Base-by-base conservation (phyloP, 768 basidiomycete species). In the Calocera viscosa region DNA sequence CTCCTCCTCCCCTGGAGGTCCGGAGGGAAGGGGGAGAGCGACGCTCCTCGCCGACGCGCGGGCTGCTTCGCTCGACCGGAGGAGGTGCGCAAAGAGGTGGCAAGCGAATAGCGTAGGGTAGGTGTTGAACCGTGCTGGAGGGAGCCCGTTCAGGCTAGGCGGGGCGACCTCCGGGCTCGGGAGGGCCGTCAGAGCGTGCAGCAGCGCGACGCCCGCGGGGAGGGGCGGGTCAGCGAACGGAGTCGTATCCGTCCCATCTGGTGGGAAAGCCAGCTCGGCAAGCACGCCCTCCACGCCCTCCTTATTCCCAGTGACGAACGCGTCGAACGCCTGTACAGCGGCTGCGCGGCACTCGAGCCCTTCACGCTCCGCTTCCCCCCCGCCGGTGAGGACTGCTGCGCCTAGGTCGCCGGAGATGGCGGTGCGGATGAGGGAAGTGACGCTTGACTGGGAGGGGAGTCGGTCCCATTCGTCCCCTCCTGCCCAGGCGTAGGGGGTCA, bases 401-500 rank as follows among this genome's bases (percentile, higher is more conserved):
- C 88, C 85, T 74, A 91, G 89, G 77, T 96, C 94, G 1, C 94
- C 95, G 67, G 95, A 87, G 40, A 97, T 78, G 12, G 86, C 85
- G 17, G 92, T 81, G 68, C 90, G 87, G 0, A 95, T 84, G 12
- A 96, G 81, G 0, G 84, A 89, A 68, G 94, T 89, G 3, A 95
- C 81, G 0, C 90, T 90, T 2, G 90, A 87, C 17, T 88, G 83
- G 2, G 85, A 80, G 68, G 93, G 89, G 26, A 95, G 75, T 24
- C 93, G 83, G 74, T 94, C 91, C 91, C 91, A 93, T 73, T 95
- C 92, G 76, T 95, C 93, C 8, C 91, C 91, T 68, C 90, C 74
- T 19, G 76, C 72, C n/a, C 79, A 74, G 3, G 79, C 73, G 1
- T 80, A 72, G 83, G 66, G 94, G 83, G 75, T 91, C 85, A 67